phyloP scores from a whole-genome alignment of 2,329 filamentous ascomycete genomes.

The Exophiala sideris region DNA sequence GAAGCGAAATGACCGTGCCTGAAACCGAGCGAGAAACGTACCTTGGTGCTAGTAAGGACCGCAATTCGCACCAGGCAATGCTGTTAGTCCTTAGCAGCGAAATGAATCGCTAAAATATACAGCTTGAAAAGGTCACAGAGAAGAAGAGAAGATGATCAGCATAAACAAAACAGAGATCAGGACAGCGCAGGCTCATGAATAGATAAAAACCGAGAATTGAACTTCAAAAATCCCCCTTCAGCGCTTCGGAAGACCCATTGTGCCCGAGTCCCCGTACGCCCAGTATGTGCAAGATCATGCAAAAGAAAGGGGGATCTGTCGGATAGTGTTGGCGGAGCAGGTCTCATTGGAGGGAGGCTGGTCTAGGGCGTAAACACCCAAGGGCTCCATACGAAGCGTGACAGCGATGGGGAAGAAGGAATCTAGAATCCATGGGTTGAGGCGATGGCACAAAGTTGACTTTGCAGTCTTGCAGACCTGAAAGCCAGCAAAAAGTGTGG shows the following conservation, averaged over 20 bases:
- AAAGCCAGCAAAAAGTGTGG: background rate
- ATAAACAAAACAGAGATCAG: slow-evolving; percentile 13
- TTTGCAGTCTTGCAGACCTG: background rate
- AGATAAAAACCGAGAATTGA: background rate
- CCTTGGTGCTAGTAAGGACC: slow-evolving; percentile 6
- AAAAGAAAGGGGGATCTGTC: slow-evolving; percentile 12
- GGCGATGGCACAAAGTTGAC: slow-evolving; percentile 1
- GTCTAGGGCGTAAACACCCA: slow-evolving; percentile 7
- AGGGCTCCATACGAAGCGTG: slow-evolving; percentile 3
- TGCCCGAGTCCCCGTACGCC: background rate
- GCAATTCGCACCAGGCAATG: slow-evolving; percentile 17
- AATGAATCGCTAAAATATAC: slow-evolving; percentile 1
- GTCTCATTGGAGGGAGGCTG: slow-evolving; percentile 1
- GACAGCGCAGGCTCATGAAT: slow-evolving; percentile 10
- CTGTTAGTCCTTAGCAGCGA: slow-evolving; percentile 6
- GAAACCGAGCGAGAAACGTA: slow-evolving; percentile 6
- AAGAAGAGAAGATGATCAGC: slow-evolving; percentile 14
- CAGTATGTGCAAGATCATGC: slow-evolving; percentile 2
- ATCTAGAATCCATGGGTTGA: slow-evolving; percentile 14
- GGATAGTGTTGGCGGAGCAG: background rate
- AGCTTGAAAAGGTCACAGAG: background rate
- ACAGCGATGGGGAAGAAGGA: background rate
- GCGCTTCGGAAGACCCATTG: background rate
- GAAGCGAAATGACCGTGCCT: slow-evolving; percentile 12
- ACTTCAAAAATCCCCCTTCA: background rate